A percentile compares a stretch with the other conserved stretches of the same genome.
Conservation (phyloP, 805 yeast species). For the Saccharomycopsis synnaedendra region DNA sequence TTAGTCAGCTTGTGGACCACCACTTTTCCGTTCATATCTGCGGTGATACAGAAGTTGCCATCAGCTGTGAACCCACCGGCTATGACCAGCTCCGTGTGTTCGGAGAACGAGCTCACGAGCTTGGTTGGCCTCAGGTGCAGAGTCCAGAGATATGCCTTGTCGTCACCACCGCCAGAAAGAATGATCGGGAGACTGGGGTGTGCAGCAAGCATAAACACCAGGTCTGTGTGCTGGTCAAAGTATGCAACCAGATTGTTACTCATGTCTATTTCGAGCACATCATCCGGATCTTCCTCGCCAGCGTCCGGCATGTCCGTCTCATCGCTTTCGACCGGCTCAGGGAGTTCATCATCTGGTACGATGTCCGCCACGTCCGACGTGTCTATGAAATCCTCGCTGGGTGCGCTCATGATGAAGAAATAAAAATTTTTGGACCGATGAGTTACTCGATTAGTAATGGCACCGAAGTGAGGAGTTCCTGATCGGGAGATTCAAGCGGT, state of each 20-base stretch:
- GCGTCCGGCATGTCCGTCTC: conserved; percentile 20
- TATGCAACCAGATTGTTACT: conserved; percentile 45
- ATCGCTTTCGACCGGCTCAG: conserved; percentile 13
- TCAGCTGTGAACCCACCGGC: conserved; percentile 75
- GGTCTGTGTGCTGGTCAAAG: conserved; percentile 84
- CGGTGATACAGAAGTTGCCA: conserved; percentile 75
- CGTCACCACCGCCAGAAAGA: conserved; percentile 93
- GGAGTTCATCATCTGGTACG: conserved; percentile 18
- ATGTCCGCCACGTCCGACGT: conserved; percentile 18
- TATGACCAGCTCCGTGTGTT: conserved; percentile 82
- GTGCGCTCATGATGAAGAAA: too few species aligned
- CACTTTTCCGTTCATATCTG: conserved; percentile 89
- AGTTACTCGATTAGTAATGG: too few species aligned
- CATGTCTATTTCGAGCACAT: conserved; percentile 31
- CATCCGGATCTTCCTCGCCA: conserved; percentile 22
- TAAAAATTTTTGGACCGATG: too few species aligned
- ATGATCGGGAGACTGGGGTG: conserved; percentile 81
- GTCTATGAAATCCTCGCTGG: conserved; percentile 10
- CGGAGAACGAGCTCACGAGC: conserved; percentile 61
- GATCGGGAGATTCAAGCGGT: too few species aligned
- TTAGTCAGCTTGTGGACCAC: conserved; percentile 59
- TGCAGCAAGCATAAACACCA: conserved; percentile 39
- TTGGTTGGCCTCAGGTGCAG: conserved; percentile 79
- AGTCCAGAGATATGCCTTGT: conserved; percentile 84
- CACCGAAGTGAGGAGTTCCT: too few species aligned